A percentile compares a stretch with the other conserved stretches of the same genome.
Conservation (phyloP, 768 basidiomycete genomes). For the Wakefieldia striispora region DNA sequence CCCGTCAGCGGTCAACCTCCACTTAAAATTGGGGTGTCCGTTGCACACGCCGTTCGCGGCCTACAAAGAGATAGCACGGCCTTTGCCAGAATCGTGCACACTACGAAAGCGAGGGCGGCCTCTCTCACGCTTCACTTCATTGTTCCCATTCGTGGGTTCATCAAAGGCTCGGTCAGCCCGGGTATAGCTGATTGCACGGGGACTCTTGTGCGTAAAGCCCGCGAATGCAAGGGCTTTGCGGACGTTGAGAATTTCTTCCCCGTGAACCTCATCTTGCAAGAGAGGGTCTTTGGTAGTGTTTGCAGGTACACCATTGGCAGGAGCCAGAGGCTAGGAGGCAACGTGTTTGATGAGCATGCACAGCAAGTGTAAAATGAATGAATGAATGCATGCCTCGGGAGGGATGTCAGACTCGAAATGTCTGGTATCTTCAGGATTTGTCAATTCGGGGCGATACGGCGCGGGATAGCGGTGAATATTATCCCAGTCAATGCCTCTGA, state of each 20-base stretch:
- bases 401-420: constrained; percentile 97
- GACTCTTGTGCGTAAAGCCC: constrained; percentile 89
- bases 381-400: constrained; percentile 62
- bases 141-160: constrained; percentile 49
- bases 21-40: constrained; percentile 22
- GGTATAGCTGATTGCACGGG: constrained; percentile 73
- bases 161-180: constrained; percentile 74
- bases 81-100: constrained; percentile 61
- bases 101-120: constrained; percentile 66
- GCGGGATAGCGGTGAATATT: constrained; percentile 82
- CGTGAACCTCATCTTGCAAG: constrained; percentile 81
- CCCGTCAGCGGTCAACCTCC: constrained; percentile 11
- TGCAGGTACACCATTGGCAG: constrained; percentile 79
- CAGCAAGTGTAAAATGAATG: constrained; percentile 17
- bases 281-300: constrained; percentile 90
- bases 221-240: constrained; percentile 91
- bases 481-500: constrained; percentile 86
- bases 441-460: constrained; percentile 87
- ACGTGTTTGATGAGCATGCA: constrained; percentile 30
- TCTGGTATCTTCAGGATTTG: constrained; percentile 79
- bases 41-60: constrained; percentile 28
- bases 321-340: constrained; percentile 71
- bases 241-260: constrained; percentile 82
- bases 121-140: constrained; percentile 49
- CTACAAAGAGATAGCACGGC: constrained; percentile 85